phyloP scores from a whole-genome alignment of 345 rosid genomes.

The Citrus trifoliata region DNA sequence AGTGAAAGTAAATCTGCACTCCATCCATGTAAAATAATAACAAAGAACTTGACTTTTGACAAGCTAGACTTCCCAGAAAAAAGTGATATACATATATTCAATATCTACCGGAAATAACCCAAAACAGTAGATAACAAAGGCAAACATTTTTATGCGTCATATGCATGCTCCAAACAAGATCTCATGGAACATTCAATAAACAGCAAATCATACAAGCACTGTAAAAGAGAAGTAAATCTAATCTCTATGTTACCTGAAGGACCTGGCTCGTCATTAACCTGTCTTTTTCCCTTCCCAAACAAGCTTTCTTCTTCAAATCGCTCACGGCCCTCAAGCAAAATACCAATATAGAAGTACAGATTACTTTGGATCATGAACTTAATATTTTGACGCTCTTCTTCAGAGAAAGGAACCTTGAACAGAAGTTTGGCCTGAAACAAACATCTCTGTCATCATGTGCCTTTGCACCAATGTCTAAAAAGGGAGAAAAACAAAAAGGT shows the following conservation, averaged over 20 bases:
- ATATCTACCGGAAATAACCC: background rate
- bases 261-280: constrained; percentile 34
- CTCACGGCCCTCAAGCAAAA: constrained; percentile 64
- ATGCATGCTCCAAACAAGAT: background rate
- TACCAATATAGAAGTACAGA: constrained; percentile 65
- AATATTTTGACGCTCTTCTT: constrained; percentile 62
- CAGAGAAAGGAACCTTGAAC: constrained; percentile 69
- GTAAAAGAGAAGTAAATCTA: background rate
- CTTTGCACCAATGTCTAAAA: background rate
- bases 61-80: background rate
- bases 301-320: constrained; percentile 56
- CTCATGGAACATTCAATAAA: background rate
- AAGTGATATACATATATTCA: background rate
- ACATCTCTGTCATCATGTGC: background rate
- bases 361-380: constrained; percentile 77
- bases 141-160: background rate
- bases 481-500: background rate
- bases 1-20: background rate
- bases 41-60: background rate
- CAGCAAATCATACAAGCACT: background rate
- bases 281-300: constrained; percentile 37
- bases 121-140: background rate
- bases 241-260: constrained; percentile 35
- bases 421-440: constrained; percentile 74
- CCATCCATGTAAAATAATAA: background rate